Base-by-base conservation (phyloP, 2,329 filamentous ascomycete species). In the Botryotinia convoluta region DNA sequence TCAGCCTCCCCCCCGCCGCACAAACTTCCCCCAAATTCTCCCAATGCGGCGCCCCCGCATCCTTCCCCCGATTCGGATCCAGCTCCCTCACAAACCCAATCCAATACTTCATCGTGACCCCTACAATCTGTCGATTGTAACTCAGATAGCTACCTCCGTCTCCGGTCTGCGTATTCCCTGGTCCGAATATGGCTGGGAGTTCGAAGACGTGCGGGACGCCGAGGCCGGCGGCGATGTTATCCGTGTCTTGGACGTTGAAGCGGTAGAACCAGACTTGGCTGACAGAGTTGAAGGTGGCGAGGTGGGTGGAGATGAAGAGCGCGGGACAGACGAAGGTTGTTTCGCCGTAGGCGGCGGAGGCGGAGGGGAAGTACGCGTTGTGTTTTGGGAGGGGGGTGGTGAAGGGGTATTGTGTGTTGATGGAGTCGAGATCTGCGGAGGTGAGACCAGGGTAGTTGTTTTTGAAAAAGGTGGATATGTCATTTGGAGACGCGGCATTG, bases 281-380 rank as follows among this genome's bases (percentile, higher is more conserved):
- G 26, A 81, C 81, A 69, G 83, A 77, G 7, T 75, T 73, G 32
- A 78, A 78, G 1, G 62, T 69, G 18, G 82, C 79, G 68, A 79
- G 76, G 1, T 79, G 77, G 9, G 78, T 76, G 0, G 84, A 80
- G 65, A 87, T 82, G 62, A 81, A 81, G 62, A 85, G 82, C 2
- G 82, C 83, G 1, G 84, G 83, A 70, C 85, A 87, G 42, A 80
- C 83, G 75, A 87, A 87, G 1, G 85, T 87, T 12, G 85, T 80
- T 72, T 88, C 85, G 7, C 87, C 86, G 39, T 80, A 80, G 45
- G 82, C 80, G 29, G 82, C 81, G 5, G 84, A 81, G 0, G 84
- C 83, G 1, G 83, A 81, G 3, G 81, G 80, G 65, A 84, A 84
- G 71, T 82, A 84, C 20, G 79, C 74, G 2, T 75, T 78, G 76